Evolutionary conservation across 2,329 filamentous ascomycete species (phyloP), one percentile per base, ranked within the genome.

Genomic region (Aspergillus vadensis): DNA sequence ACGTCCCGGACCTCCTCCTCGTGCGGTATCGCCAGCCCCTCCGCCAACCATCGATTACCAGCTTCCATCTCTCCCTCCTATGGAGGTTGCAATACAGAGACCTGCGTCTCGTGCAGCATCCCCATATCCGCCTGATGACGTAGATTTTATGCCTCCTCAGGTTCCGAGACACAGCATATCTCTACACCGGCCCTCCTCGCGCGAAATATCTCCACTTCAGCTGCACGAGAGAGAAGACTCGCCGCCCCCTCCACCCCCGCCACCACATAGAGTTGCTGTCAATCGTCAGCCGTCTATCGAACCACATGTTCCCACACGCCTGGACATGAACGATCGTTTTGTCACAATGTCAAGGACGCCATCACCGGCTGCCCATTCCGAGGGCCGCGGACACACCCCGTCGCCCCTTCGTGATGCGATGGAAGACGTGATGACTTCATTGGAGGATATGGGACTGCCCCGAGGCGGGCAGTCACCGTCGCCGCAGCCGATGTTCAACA

Each of bases 391-490:
- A 1, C 80, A 91, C 74, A 99, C 95, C 0, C 95, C 95, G 1
- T 98, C 95, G 2, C 95, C 95, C 0, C 80, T 99, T 3, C 85
- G 95, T 61, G 92, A 93, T 74, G 95, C 95, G 1, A 99, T 99
- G 92, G 94, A 98, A 72, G 94, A 96, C 75, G 93, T 99, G 4
- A 97, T 98, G 87, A 92, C 95, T 66, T 96, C 95, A 58, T 78
- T 99, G 47, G 89, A 96, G 72, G 92, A 93, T 62, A 91, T 99
- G 82, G 89, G 89, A 17, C 81, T 88, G 67, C 81, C 85, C 44
- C 83, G 83, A 58, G 79, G 83, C 21, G 76, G 72, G 10, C 75
- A 79, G 30, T 81, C 81, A 63, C 69, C 81, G 14, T 83, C 85
- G 36, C 83, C 85, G 27, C 83, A 86, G 0, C 82, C 86, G 44